Percentiles rank a stretch among this genome's conserved stretches.
Evolutionary conservation across 164 flowering plant species (phyloP).

Genomic region (Berberis thunbergii): DNA sequence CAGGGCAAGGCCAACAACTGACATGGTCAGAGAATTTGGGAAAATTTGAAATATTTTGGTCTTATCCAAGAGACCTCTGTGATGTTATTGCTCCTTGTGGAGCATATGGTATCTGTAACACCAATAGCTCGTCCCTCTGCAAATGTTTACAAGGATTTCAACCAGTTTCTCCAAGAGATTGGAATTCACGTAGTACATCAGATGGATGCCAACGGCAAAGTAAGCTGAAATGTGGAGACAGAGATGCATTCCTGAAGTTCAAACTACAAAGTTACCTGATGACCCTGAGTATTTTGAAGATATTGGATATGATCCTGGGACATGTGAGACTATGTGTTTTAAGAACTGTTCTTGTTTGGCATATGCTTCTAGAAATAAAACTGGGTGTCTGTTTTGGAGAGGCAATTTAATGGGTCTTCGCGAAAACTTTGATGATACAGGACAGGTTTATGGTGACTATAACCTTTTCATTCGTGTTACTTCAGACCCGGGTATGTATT

Average conservation of each 20-base stretch:
- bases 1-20: not conserved
- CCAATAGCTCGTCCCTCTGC: not conserved
- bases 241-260: not conserved
- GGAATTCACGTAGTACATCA: not conserved
- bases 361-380: not conserved
- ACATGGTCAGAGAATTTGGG: not conserved
- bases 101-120: not conserved
- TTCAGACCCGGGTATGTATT: not conserved
- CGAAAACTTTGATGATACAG: not conserved
- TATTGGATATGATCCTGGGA: not conserved
- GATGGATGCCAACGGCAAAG: slow-evolving; percentile 1
- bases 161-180: not conserved
- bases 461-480: slow-evolving; percentile 1
- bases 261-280: not conserved
- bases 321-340: not conserved
- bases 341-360: slow-evolving; percentile 4
- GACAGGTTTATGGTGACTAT: not conserved
- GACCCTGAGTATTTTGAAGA: not conserved
- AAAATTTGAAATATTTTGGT: not conserved
- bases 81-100: slow-evolving; percentile 3
- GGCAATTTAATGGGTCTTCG: slow-evolving; percentile 3
- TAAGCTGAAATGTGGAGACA: not conserved
- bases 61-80: not conserved
- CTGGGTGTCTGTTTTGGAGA: slow-evolving; percentile 4
- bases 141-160: slow-evolving; percentile 4